Base-by-base conservation (phyloP, 495 filamentous ascomycete genomes). In the Tricharina praecox region DNA sequence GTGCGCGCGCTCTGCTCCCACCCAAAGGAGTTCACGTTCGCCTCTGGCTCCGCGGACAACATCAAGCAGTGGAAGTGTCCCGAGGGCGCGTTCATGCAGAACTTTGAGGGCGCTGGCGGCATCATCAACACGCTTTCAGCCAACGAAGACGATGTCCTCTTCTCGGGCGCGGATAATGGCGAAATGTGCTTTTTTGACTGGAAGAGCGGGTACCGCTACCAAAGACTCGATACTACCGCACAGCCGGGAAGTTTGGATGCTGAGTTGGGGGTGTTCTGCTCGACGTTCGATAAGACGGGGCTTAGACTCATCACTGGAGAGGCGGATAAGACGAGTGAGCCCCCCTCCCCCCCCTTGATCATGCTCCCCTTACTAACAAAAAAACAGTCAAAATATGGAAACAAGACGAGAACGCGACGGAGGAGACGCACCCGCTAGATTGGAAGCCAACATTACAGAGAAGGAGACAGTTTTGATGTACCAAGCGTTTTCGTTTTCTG, bases 41-140 rank as follows among this genome's bases (percentile, higher is more conserved):
- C 87, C 24, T 84, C 75, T 50, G 88, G 81, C 49, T 90, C 82
- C 58, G 85, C 87, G 0, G 79, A 80, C 20, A 84, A 79, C 62
- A 99, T 99, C 67, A 99, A 99, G 70, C 92, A 96, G 64, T 99
- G 90, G 88, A 96, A 96, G 63, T 96, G 86, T 56, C 92, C 92
- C 15, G 88, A 94, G 64, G 92, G 88, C 30, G 85, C 82, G 24
- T 94, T 99, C 63, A 99, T 99, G 92, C 86, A 94, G 66, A 96
- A 96, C 65, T 99, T 95, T 59, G 87, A 95, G 34, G 87, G 87
- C 32, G 87, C 94, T 52, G 94, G 95, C 54, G 74, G 84, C 37
- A 84, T 99, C 63, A 90, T 96, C 68, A 99, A 99, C 62, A 85
- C 84, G 0, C 64, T 99, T n/a, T 68, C 79, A 26, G 83, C 85